Conservation (phyloP, 2,329 filamentous ascomycete genomes). For the Colletotrichum ledebouriae region DNA sequence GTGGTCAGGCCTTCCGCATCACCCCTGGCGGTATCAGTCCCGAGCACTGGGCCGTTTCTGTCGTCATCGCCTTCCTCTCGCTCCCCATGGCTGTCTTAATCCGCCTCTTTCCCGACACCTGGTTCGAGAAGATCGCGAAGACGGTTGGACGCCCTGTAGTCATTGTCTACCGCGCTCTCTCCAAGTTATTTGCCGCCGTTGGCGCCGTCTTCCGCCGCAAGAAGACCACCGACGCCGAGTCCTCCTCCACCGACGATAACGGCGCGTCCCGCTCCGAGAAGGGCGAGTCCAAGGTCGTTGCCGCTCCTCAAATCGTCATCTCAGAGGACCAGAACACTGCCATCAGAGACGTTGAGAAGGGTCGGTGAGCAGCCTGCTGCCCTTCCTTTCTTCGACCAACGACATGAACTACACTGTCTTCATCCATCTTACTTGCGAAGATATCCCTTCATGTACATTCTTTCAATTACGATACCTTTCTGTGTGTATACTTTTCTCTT, state of each 20-base stretch:
- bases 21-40: constrained; percentile 55
- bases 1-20: constrained; percentile 67
- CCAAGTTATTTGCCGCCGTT: constrained; percentile 44
- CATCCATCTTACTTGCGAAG: background rate
- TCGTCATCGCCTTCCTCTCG: constrained; percentile 63
- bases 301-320: constrained; percentile 33
- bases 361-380: background rate
- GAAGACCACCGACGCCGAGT: constrained; percentile 11
- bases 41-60: constrained; percentile 66
- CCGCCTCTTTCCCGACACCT: constrained; percentile 63
- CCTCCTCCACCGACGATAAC: constrained; percentile 19
- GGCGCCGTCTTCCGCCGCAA: constrained; percentile 35
- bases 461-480: constrained; percentile 34
- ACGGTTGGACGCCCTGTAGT: constrained; percentile 99
- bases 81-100: constrained; percentile 65
- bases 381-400: background rate
- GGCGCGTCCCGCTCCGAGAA: constrained; percentile 14
- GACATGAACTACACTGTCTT: background rate
- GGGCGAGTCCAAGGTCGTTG: constrained; percentile 19
- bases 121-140: constrained; percentile 96
- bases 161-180: constrained; percentile 74
- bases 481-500: constrained; percentile 15
- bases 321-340: constrained; percentile 19
- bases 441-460: constrained; percentile 9
- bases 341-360: constrained; percentile 32